phyloP scores from a whole-genome alignment of 2,329 filamentous ascomycete genomes.

The Microdochium trichocladiopsis region DNA sequence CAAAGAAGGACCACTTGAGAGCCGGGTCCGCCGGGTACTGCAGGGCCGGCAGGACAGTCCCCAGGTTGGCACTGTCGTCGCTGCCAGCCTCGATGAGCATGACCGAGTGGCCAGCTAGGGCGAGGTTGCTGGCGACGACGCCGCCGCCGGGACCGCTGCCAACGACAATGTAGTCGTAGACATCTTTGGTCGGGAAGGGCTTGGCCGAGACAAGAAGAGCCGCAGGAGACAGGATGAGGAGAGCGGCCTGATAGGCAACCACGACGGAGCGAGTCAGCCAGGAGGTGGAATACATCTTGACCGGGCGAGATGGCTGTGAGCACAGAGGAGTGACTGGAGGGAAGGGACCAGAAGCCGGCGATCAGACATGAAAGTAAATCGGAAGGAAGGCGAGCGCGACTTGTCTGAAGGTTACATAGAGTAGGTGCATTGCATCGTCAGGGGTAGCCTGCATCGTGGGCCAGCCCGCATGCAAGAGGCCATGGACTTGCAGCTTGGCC shows the following conservation, averaged over 20 bases:
- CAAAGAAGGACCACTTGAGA: slow-evolving; percentile 49
- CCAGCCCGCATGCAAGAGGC: not conserved
- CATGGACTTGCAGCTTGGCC: not conserved
- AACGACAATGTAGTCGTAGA: slow-evolving; percentile 32
- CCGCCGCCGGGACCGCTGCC: slow-evolving; percentile 48
- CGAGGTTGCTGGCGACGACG: slow-evolving; percentile 45
- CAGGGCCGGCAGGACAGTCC: slow-evolving; percentile 25
- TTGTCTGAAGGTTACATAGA: not conserved
- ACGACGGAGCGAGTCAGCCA: not conserved
- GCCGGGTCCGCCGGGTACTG: slow-evolving; percentile 22
- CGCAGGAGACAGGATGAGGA: not conserved
- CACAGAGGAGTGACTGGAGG: not conserved
- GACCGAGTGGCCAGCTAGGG: slow-evolving; percentile 43
- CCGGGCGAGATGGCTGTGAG: not conserved
- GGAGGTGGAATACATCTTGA: not conserved
- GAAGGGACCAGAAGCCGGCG: not conserved
- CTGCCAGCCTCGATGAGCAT: slow-evolving; percentile 50
- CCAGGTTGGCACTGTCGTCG: slow-evolving; percentile 30
- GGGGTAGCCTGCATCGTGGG: not conserved
- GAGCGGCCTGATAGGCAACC: not conserved
- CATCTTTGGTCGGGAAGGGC: not conserved
- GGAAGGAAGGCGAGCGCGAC: not conserved
- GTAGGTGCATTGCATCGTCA: not conserved
- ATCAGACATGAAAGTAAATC: not conserved
- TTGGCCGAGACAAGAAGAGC: not conserved